Percentiles rank a stretch among this genome's conserved stretches.
phyloP scores from a whole-genome alignment of 164 flowering plant genomes.

The Nymphaea colorata region DNA sequence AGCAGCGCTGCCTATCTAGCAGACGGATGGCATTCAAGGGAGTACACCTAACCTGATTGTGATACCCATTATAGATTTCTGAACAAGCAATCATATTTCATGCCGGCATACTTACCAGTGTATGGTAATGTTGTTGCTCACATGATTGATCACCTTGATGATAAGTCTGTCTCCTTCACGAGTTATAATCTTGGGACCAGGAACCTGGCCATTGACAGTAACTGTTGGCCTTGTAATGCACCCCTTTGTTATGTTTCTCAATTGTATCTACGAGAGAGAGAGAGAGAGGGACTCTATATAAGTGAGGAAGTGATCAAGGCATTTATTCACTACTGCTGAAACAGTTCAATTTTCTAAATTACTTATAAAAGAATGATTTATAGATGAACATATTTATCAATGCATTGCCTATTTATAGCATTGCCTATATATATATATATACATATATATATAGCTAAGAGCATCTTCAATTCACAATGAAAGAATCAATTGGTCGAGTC shows the following conservation, averaged over 20 bases:
- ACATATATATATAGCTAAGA: too few relatives aligned
- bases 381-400: too few relatives aligned
- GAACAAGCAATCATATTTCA: background rate
- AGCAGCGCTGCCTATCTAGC: background rate
- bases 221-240: conserved; percentile 28
- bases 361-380: background rate
- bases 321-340: background rate
- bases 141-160: conserved; percentile 31
- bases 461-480: too few relatives aligned
- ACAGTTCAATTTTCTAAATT: too few relatives aligned
- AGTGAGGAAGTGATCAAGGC: background rate
- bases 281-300: conserved; percentile 13
- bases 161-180: conserved; percentile 37
- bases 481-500: too few relatives aligned
- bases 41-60: background rate
- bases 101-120: conserved; percentile 25
- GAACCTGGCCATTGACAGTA: conserved; percentile 36
- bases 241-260: conserved; percentile 23
- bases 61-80: background rate
- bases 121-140: conserved; percentile 24
- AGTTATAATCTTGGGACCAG: conserved; percentile 33
- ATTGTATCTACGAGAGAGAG: conserved; percentile 6
- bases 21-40: background rate
- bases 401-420: too few relatives aligned
- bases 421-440: too few relatives aligned